A percentile compares a stretch with the other conserved stretches of the same genome.
These are phyloP conservation scores for Sporothrix schenckii DNA, from an alignment of 2,329 filamentous ascomycete species.

Conservation along the genomic window DNA sequence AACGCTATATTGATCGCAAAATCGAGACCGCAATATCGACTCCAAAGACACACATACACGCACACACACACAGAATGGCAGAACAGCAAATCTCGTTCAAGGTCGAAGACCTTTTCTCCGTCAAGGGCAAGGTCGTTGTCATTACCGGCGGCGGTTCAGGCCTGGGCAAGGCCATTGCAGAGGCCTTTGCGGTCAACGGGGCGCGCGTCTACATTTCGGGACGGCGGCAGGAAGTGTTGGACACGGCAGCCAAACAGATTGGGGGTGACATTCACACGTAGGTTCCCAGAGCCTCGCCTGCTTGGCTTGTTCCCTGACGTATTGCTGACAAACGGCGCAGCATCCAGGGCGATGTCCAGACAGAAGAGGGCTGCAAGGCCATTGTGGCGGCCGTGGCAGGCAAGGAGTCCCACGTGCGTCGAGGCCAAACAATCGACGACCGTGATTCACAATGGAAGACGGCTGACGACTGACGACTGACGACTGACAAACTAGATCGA, in stretches of 20 bases:
- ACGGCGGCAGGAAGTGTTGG: constrained; percentile 48
- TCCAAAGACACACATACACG: background rate
- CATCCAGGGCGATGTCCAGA: constrained; percentile 40
- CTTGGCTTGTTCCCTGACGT: background rate
- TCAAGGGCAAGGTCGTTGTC: constrained; percentile 47
- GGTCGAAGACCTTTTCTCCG: constrained; percentile 44
- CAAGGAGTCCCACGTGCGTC: constrained; percentile 36
- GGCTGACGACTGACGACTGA: no score
- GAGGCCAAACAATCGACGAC: no score
- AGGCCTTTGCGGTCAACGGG: constrained; percentile 50
- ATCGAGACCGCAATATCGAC: background rate
- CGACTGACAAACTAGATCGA: constrained; percentile 36
- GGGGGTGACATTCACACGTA: constrained; percentile 36
- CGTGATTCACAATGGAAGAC: no score
- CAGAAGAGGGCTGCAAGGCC: constrained; percentile 38
- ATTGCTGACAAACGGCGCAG: background rate
- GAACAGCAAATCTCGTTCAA: constrained; percentile 38
- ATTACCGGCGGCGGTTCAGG: constrained; percentile 52
- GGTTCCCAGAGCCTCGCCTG: background rate
- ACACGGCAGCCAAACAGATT: constrained; percentile 41
- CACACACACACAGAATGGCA: background rate
- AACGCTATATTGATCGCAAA: no score
- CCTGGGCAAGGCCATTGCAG: constrained; percentile 51
- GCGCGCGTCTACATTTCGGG: constrained; percentile 52
- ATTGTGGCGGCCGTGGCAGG: constrained; percentile 37